phyloP scores from a whole-genome alignment of 495 filamentous ascomycete species.

The Aeminium ludgeri region DNA sequence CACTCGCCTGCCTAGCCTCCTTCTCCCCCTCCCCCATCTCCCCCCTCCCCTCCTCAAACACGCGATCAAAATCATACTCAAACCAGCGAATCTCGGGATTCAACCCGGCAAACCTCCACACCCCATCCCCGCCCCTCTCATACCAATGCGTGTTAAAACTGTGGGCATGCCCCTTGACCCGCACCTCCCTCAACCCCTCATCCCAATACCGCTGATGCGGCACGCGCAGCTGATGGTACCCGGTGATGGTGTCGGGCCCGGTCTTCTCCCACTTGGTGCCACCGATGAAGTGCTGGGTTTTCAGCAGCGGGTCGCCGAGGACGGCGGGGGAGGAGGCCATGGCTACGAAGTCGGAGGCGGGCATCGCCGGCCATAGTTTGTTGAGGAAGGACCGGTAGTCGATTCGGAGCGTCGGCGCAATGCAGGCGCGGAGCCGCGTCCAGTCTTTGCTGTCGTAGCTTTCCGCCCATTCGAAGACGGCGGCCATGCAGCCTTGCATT shows the following conservation, averaged over 20 bases:
- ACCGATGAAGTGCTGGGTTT: slow-evolving; percentile 65
- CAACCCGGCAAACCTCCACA: slow-evolving; percentile 72
- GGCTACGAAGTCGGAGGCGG: slow-evolving; percentile 50
- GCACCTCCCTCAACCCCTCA: slow-evolving; percentile 31
- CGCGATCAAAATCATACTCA: slow-evolving; percentile 49
- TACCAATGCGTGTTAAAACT: slow-evolving; percentile 57
- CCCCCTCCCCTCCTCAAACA: slow-evolving; percentile 24
- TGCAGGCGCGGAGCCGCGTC: slow-evolving; percentile 50
- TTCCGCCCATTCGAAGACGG: slow-evolving; percentile 61
- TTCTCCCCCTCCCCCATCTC: slow-evolving; percentile 19
- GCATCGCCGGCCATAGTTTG: slow-evolving; percentile 54
- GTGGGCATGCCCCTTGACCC: slow-evolving; percentile 52
- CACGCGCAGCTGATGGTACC: slow-evolving; percentile 63
- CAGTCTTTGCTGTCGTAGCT: slow-evolving; percentile 75
- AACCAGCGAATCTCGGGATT: slow-evolving; percentile 52
- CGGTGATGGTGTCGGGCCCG: slow-evolving; percentile 48
- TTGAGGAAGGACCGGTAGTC: slow-evolving; percentile 64
- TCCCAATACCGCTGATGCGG: slow-evolving; percentile 53
- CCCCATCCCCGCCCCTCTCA: slow-evolving; percentile 52
- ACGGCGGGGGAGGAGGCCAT: slow-evolving; percentile 53
- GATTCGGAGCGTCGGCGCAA: slow-evolving; percentile 52
- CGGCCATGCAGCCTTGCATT: slow-evolving; percentile 27
- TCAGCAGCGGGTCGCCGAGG: slow-evolving; percentile 51
- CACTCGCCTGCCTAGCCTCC: too few relatives aligned
- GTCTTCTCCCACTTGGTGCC: slow-evolving; percentile 54